A percentile compares a stretch with the other conserved stretches of the same genome.
Conservation (phyloP, 148 eudicot genomes). For the Nyssa sinensis region DNA sequence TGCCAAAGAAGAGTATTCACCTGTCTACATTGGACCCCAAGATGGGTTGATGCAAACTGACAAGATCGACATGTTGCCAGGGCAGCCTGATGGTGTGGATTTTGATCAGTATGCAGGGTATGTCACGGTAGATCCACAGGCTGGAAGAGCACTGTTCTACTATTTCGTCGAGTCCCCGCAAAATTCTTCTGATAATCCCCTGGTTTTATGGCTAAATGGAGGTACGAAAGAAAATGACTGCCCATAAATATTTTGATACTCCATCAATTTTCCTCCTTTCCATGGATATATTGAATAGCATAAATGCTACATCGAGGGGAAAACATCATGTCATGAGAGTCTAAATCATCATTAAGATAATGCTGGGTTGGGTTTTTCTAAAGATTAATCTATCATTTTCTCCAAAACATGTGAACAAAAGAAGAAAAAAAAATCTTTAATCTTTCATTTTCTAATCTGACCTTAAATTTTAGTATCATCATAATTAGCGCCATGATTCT, state of each 20-base stretch:
- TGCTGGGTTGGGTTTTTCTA: too few relatives aligned
- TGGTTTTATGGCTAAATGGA: slow-evolving; percentile 44
- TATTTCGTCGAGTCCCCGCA: slow-evolving; percentile 35
- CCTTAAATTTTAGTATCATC: not conserved
- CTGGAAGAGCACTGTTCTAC: slow-evolving; percentile 27
- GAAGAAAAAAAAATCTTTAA: too few relatives aligned
- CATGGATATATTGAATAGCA: too few relatives aligned
- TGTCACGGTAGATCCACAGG: slow-evolving; percentile 26
- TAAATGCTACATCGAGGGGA: too few relatives aligned
- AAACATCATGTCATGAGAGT: too few relatives aligned
- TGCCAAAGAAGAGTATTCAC: slow-evolving; percentile 1
- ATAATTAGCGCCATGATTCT: not conserved
- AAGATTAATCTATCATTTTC: not conserved
- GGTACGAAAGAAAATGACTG: slow-evolving; percentile 7
- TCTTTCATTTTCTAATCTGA: not conserved
- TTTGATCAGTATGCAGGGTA: slow-evolving; percentile 38
- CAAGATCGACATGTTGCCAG: slow-evolving; percentile 30
- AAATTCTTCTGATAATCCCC: slow-evolving; percentile 31
- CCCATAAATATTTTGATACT: too few relatives aligned
- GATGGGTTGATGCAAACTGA: slow-evolving; percentile 38
- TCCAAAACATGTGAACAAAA: not conserved
- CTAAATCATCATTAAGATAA: too few relatives aligned
- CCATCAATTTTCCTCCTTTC: not conserved
- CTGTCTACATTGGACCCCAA: slow-evolving; percentile 22
- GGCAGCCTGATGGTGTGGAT: slow-evolving; percentile 29